Evolutionary conservation across 140 eudicot genomes (phyloP).

Genomic region (Cichorium intybus): DNA sequence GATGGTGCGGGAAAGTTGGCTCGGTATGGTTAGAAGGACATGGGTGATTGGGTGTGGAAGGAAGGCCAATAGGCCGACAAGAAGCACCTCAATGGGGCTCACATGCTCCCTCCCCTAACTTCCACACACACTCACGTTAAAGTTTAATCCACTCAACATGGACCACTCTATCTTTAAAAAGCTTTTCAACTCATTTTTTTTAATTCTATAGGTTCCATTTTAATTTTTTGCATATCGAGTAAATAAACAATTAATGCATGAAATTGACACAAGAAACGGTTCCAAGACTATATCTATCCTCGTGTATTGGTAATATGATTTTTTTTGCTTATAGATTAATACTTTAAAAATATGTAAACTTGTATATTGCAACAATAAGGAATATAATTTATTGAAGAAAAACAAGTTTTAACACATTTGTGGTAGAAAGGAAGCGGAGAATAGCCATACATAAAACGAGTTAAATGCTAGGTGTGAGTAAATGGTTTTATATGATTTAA

Average conservation of each 20-base stretch:
- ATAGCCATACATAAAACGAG: too few relatives aligned
- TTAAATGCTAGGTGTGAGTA: background rate
- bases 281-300: too few relatives aligned
- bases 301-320: too few relatives aligned
- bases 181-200: background rate
- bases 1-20: conserved; percentile 25
- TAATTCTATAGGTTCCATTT: background rate
- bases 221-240: background rate
- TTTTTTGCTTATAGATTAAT: too few relatives aligned
- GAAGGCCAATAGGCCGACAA: conserved; percentile 44
- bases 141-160: conserved; percentile 17
- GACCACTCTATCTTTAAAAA: conserved; percentile 16
- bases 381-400: too few relatives aligned
- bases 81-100: conserved; percentile 33
- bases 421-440: too few relatives aligned
- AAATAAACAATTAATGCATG: background rate
- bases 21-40: conserved; percentile 33
- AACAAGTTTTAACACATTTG: too few relatives aligned
- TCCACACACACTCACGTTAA: conserved; percentile 16
- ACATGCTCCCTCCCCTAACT: conserved; percentile 21
- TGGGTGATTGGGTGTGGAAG: conserved; percentile 19
- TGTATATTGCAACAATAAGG: too few relatives aligned
- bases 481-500: background rate
- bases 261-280: too few relatives aligned
- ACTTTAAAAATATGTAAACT: too few relatives aligned